Percentiles rank a stretch among this genome's conserved stretches.
Conservation (phyloP, 176 grass and related monocot species). For the Rhynchospora breviuscula region DNA sequence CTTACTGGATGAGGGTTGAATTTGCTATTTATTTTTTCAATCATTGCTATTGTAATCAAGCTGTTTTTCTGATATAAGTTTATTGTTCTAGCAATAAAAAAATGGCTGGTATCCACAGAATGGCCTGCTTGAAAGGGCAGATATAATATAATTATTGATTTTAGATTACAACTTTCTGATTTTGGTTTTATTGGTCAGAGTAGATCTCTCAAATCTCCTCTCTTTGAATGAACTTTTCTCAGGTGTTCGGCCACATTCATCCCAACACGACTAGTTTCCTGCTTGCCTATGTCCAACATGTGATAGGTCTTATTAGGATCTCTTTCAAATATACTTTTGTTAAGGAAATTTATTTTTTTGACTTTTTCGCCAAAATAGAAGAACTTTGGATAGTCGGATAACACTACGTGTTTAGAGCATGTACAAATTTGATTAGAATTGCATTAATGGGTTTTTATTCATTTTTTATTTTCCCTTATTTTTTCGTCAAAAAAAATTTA, state of each 20-base stretch:
- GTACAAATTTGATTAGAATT: too few relatives aligned
- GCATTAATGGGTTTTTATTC: too few relatives aligned
- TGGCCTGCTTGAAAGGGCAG: not conserved
- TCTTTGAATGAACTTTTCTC: not conserved
- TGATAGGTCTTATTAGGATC: not conserved
- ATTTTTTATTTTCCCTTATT: too few relatives aligned
- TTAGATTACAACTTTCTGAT: not conserved
- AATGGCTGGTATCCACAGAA: not conserved
- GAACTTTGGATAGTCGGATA: too few relatives aligned
- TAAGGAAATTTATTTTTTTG: not conserved
- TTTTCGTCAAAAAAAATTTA: too few relatives aligned
- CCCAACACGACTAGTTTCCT: not conserved
- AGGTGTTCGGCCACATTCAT: not conserved
- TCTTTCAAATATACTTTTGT: not conserved
- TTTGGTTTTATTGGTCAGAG: not conserved
- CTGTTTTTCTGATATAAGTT: not conserved
- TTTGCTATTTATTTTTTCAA: not conserved
- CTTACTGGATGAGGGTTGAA: not conserved
- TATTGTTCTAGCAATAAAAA: not conserved
- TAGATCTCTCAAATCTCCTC: not conserved
- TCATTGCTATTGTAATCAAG: not conserved
- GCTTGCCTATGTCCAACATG: not conserved
- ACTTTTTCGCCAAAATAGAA: not conserved
- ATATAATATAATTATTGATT: not conserved
- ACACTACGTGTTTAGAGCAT: too few relatives aligned